phyloP scores from a whole-genome alignment of 768 basidiomycete genomes.

The Multifurca ochricompacta region DNA sequence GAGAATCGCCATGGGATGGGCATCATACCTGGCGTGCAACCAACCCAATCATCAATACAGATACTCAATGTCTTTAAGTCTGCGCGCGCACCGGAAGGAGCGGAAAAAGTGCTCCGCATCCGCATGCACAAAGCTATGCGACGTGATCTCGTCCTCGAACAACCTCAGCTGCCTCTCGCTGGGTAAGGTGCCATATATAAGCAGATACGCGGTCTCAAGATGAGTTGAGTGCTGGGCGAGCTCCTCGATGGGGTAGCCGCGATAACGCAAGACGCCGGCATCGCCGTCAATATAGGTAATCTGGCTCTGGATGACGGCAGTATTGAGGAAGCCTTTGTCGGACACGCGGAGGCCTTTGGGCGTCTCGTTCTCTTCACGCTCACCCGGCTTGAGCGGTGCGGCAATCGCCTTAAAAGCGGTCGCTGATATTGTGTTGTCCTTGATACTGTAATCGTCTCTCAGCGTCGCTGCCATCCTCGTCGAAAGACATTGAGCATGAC shows the following conservation, averaged over 20 bases:
- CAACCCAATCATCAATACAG: neutral
- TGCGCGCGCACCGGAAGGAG: slow-evolving; percentile 35
- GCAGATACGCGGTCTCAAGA: slow-evolving; percentile 78
- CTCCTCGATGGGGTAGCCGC: slow-evolving; percentile 91
- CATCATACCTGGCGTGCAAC: slow-evolving; percentile 56
- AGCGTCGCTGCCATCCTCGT: neutral
- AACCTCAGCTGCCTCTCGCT: slow-evolving; percentile 46
- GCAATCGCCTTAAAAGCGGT: slow-evolving; percentile 74
- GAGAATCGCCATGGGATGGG: slow-evolving; percentile 88
- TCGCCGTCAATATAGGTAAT: slow-evolving; percentile 94
- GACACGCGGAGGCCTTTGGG: slow-evolving; percentile 71
- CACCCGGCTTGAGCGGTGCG: slow-evolving; percentile 47
- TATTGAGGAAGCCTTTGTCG: slow-evolving; percentile 79
- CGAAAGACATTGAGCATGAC: slow-evolving; percentile 26
- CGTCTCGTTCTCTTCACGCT: slow-evolving; percentile 76
- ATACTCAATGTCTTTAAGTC: no score
- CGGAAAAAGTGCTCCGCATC: slow-evolving; percentile 37
- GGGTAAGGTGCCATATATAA: slow-evolving; percentile 83
- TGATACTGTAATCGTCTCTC: slow-evolving; percentile 43
- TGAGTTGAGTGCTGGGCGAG: slow-evolving; percentile 74
- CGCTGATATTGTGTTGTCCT: slow-evolving; percentile 71
- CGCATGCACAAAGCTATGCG: slow-evolving; percentile 48
- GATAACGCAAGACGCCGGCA: slow-evolving; percentile 60
- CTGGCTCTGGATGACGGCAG: slow-evolving; percentile 67
- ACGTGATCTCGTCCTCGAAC: slow-evolving; percentile 72